A percentile compares a stretch with the other conserved stretches of the same genome.
Conservation (phyloP, 139 green algal species). For the Chlorella sp. region DNA sequence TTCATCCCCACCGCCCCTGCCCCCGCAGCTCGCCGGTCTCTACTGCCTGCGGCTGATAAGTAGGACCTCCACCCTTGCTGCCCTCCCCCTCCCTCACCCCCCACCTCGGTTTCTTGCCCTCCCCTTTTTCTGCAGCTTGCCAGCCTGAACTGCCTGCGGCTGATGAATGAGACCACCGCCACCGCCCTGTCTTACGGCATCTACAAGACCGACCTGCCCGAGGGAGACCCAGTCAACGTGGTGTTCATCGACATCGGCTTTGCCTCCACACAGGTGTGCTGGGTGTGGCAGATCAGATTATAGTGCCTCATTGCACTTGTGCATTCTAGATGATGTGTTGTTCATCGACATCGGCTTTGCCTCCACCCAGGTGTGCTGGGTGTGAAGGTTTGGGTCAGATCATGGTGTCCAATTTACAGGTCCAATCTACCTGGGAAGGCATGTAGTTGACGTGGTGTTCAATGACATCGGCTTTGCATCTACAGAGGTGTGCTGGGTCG, state of each 20-base stretch:
- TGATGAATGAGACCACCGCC: conserved; percentile 97
- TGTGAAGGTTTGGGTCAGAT: too few relatives aligned
- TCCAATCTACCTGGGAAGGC: too few relatives aligned
- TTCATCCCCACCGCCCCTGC: not conserved
- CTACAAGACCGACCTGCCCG: conserved; percentile 98
- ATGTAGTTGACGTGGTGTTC: too few relatives aligned
- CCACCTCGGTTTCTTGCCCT: not conserved
- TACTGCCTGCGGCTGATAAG: not conserved
- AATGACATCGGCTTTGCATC: too few relatives aligned
- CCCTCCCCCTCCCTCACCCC: not conserved
- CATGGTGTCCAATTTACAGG: too few relatives aligned
- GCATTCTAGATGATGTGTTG: not conserved
- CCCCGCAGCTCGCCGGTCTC: too few relatives aligned
- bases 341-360: not conserved
- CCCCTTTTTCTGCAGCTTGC: conserved; percentile 63
- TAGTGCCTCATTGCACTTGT: too few relatives aligned
- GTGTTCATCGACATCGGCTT: conserved; percentile 97
- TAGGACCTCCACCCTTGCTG: too few relatives aligned
- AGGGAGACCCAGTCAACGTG: conserved; percentile 87
- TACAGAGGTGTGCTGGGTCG: too few relatives aligned
- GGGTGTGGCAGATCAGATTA: too few relatives aligned
- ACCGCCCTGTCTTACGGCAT: conserved; percentile 98
- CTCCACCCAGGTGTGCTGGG: not conserved
- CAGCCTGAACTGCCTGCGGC: conserved; percentile 90
- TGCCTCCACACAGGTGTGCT: conserved; percentile 86